Evolutionary conservation across 768 basidiomycete genomes (phyloP).

Genomic region (Suillus occidentalis): DNA sequence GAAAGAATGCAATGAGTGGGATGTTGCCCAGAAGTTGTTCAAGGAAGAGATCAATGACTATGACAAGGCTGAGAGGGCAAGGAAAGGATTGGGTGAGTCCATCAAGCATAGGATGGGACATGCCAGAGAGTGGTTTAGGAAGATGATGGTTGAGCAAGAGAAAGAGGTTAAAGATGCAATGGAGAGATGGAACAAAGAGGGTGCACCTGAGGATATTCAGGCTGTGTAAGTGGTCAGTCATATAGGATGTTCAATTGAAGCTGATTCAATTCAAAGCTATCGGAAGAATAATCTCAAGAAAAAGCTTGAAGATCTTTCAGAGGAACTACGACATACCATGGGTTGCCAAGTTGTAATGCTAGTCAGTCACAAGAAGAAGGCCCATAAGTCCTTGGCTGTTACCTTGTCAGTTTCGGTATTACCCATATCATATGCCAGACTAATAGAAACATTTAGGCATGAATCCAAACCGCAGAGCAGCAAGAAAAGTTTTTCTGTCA

Average conservation of each 20-base stretch:
- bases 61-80: background rate
- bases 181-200: background rate
- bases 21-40: background rate
- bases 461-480: background rate
- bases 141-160: background rate
- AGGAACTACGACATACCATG: background rate
- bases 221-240: background rate
- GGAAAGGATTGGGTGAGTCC: background rate
- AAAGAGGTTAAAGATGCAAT: background rate
- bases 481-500: background rate
- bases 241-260: background rate
- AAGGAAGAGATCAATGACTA: background rate
- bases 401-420: background rate
- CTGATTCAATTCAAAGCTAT: background rate
- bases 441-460: background rate
- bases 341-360: background rate
- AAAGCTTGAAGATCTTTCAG: background rate
- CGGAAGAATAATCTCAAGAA: constrained; percentile 3
- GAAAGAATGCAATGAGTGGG: background rate
- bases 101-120: background rate
- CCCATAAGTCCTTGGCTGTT: background rate
- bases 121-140: background rate
- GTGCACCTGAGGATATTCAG: background rate
- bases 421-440: background rate
- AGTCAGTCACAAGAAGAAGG: background rate